These are phyloP conservation scores for Leccinum truebloodii DNA, from an alignment of 768 basidiomycete species.

Conservation along the genomic window DNA sequence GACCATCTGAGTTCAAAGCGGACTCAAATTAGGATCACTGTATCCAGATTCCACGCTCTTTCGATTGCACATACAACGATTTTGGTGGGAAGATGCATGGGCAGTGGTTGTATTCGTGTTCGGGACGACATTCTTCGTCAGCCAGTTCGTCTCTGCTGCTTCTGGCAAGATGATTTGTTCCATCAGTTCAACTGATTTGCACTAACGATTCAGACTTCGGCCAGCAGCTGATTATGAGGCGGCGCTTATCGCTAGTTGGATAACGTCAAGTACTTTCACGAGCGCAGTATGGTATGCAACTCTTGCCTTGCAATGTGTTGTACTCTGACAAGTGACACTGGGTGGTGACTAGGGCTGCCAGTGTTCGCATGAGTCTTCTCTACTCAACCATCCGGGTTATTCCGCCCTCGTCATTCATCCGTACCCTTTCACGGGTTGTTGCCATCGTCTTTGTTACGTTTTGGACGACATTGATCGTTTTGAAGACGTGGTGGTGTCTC, in stretches of 20 bases:
- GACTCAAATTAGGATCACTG: no score
- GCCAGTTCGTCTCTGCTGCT: neutral
- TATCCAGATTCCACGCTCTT: conserved; percentile 11
- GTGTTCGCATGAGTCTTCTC: neutral
- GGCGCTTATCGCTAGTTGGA: neutral
- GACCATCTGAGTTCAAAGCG: no score
- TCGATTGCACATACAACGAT: conserved; percentile 16
- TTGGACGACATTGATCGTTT: conserved; percentile 1
- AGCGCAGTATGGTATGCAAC: neutral
- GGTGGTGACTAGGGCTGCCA: neutral
- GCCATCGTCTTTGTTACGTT: neutral
- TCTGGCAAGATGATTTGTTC: neutral
- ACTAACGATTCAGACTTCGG: neutral
- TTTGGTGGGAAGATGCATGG: conserved; percentile 30
- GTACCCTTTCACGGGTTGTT: neutral
- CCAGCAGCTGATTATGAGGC: neutral
- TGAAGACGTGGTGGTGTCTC: conserved; percentile 2
- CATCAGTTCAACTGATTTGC: neutral
- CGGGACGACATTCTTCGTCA: neutral
- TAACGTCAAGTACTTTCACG: neutral
- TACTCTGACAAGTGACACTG: neutral
- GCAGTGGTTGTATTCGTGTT: conserved; percentile 9
- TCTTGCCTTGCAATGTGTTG: neutral
- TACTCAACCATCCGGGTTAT: neutral
- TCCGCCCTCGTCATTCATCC: neutral